phyloP scores from a whole-genome alignment of 495 filamentous ascomycete genomes.

The Sabuloglossum arenarium region DNA sequence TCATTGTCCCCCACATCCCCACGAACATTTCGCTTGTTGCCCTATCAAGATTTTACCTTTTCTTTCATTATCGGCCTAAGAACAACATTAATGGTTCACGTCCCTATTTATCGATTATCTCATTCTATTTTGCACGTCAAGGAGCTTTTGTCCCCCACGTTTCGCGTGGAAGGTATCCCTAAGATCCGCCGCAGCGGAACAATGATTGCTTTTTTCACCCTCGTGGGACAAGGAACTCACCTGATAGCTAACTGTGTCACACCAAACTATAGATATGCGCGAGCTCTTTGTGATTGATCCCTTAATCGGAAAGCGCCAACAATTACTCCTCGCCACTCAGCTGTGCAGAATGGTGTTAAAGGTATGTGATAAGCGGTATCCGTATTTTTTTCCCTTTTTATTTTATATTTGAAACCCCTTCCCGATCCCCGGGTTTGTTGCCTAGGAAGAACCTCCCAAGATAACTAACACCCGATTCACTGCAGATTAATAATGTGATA shows the following conservation, averaged over 20 bases:
- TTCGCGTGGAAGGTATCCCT: not conserved
- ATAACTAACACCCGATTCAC: not conserved
- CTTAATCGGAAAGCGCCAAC: constrained; percentile 90
- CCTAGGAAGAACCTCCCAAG: not conserved
- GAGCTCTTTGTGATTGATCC: constrained; percentile 96
- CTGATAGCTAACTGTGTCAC: constrained; percentile 7
- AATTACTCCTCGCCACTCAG: constrained; percentile 88
- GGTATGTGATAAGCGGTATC: constrained; percentile 29
- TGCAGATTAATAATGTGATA: constrained; percentile 72
- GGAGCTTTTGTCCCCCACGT: not conserved
- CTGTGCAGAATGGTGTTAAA: constrained; percentile 98
- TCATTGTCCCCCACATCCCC: not conserved
- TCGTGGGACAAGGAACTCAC: constrained; percentile 1
- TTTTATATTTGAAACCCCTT: not conserved
- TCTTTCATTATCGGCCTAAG: not conserved
- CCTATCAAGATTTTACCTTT: not conserved
- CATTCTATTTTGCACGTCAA: not conserved
- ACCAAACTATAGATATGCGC: constrained; percentile 49
- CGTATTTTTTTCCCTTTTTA: constrained; percentile 1
- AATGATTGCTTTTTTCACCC: not conserved
- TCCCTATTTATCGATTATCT: not conserved
- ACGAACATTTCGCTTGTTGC: not conserved
- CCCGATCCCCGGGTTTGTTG: constrained; percentile 6
- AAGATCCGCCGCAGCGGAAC: not conserved
- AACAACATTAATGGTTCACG: not conserved